These are phyloP conservation scores for Diaporthe sp. DNA, from an alignment of 2,329 filamentous ascomycete genomes.

Conservation along the genomic window DNA sequence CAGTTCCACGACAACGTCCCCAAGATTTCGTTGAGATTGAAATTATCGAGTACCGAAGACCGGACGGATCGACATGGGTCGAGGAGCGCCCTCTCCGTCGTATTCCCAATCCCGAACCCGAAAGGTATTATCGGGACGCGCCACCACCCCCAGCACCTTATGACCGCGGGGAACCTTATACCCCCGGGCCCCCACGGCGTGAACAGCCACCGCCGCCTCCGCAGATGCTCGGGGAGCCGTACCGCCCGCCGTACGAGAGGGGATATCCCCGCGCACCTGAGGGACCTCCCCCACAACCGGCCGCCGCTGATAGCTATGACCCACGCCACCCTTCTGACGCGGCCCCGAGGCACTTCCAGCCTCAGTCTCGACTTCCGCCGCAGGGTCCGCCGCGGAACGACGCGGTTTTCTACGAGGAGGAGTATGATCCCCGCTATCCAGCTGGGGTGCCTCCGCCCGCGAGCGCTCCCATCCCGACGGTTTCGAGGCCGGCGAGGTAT, in stretches of 20 bases:
- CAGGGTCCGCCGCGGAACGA: slow-evolving; percentile 24
- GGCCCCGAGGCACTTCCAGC: slow-evolving; percentile 25
- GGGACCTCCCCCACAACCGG: slow-evolving; percentile 1
- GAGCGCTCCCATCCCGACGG: slow-evolving; percentile 11
- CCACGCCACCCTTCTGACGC: slow-evolving; percentile 29
- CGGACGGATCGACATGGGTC: slow-evolving; percentile 58
- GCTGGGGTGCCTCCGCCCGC: slow-evolving; percentile 42
- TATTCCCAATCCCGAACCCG: slow-evolving; percentile 43
- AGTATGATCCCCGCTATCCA: slow-evolving; percentile 57
- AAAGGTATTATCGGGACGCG: slow-evolving; percentile 34
- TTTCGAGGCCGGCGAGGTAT: slow-evolving; percentile 28
- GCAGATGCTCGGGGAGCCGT: slow-evolving; percentile 9
- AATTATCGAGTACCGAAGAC: slow-evolving; percentile 56
- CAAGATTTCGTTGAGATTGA: slow-evolving; percentile 53
- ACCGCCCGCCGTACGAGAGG: slow-evolving; percentile 26
- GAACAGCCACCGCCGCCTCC: slow-evolving; percentile 25
- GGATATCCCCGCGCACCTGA: slow-evolving; percentile 29
- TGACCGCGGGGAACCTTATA: slow-evolving; percentile 18
- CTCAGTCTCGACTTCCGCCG: slow-evolving; percentile 28
- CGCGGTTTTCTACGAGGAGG: slow-evolving; percentile 46
- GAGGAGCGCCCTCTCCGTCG: slow-evolving; percentile 50
- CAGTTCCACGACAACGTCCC: slow-evolving; percentile 45
- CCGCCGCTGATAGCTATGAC: slow-evolving; percentile 33
- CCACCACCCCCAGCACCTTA: slow-evolving; percentile 26
- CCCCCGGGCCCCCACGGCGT: slow-evolving; percentile 9